Conservation (phyloP, 805 yeast genomes). For the Yarrowia hollandica region DNA sequence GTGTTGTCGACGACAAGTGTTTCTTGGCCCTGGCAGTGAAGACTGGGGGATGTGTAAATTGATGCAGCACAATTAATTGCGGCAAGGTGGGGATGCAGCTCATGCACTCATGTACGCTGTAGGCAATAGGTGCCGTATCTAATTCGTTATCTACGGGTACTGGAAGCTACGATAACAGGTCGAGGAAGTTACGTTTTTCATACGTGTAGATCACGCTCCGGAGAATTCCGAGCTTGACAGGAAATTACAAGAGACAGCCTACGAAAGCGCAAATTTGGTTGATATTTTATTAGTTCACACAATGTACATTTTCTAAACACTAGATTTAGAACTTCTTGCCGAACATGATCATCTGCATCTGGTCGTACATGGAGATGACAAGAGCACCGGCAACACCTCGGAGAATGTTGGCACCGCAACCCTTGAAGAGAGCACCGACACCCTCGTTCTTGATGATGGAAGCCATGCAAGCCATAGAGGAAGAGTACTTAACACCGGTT, state of each 20-base stretch:
- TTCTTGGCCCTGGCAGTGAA: too few relatives aligned
- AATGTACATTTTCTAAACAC: slow-evolving; percentile 14
- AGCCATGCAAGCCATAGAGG: slow-evolving; percentile 90
- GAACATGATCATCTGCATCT: slow-evolving; percentile 88
- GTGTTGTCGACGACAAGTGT: too few relatives aligned
- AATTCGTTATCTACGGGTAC: too few relatives aligned
- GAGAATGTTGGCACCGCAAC: slow-evolving; percentile 99
- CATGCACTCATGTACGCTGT: too few relatives aligned
- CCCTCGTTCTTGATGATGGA: slow-evolving; percentile 96
- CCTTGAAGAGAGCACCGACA: slow-evolving; percentile 90
- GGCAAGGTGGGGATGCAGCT: too few relatives aligned
- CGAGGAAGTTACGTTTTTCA: too few relatives aligned
- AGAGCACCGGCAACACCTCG: slow-evolving; percentile 99
- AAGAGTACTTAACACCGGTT: slow-evolving; percentile 94
- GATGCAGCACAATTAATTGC: too few relatives aligned
- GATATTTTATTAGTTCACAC: slow-evolving; percentile 20
- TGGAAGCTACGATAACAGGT: too few relatives aligned
- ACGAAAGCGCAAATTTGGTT: not conserved
- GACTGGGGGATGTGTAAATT: too few relatives aligned
- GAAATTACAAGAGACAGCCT: too few relatives aligned
- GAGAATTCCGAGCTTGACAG: not conserved
- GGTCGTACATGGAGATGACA: slow-evolving; percentile 97
- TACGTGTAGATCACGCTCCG: not conserved
- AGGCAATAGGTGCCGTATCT: too few relatives aligned
- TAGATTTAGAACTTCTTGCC: slow-evolving; percentile 77